Evolutionary conservation across 352 stramenopile species (phyloP).

Genomic region (Phytopythium montanum): DNA sequence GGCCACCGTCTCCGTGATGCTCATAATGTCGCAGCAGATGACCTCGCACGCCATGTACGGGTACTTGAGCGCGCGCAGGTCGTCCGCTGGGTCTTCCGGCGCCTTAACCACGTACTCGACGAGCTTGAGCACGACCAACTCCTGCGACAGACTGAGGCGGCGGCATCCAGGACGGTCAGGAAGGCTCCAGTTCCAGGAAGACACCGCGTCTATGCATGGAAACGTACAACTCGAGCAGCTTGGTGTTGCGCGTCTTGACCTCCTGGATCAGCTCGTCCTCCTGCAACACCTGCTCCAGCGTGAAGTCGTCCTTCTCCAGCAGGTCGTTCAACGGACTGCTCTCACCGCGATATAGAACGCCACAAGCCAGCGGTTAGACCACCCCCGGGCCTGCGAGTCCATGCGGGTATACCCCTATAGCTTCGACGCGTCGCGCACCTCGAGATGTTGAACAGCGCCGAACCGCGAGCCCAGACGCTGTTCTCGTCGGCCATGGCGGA

Average conservation of each 20-base stretch:
- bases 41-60: constrained; percentile 98
- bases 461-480: constrained; percentile 82
- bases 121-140: constrained; percentile 60
- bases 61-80: constrained; percentile 86
- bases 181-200: not conserved
- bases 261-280: constrained; percentile 98
- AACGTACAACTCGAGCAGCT: constrained; percentile 93
- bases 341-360: not conserved
- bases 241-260: constrained; percentile 93
- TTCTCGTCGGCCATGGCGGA: constrained; percentile 74
- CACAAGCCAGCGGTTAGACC: not conserved
- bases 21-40: constrained; percentile 95
- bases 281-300: constrained; percentile 91
- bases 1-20: constrained; percentile 91
- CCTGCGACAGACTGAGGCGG: constrained; percentile 78
- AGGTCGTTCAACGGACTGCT: constrained; percentile 92
- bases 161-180: not conserved
- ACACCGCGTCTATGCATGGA: not conserved
- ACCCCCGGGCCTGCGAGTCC: not conserved
- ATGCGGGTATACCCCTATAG: not conserved
- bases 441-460: constrained; percentile 88
- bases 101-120: constrained; percentile 72
- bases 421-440: constrained; percentile 21
- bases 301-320: constrained; percentile 92
- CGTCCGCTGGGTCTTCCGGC: constrained; percentile 43